phyloP scores from a whole-genome alignment of 768 basidiomycete genomes.

The Lactarius sp. region DNA sequence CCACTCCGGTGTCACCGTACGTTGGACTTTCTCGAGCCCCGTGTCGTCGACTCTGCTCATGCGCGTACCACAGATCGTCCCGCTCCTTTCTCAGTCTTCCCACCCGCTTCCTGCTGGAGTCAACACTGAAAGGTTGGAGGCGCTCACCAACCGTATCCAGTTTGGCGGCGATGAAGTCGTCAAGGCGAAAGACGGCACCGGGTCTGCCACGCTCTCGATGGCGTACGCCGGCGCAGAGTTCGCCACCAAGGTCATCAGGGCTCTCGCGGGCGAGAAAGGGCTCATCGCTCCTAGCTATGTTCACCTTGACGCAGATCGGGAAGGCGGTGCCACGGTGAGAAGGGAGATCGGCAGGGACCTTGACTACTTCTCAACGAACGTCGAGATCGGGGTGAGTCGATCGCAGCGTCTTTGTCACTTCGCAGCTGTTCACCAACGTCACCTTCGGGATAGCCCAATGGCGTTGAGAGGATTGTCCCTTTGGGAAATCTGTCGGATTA shows the following conservation, averaged over 20 bases:
- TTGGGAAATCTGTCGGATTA: slow-evolving; percentile 68
- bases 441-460: slow-evolving; percentile 51
- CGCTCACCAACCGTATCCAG: slow-evolving; percentile 80
- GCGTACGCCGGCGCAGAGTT: slow-evolving; percentile 93
- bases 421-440: background rate
- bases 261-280: slow-evolving; percentile 83
- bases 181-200: slow-evolving; percentile 91
- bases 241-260: slow-evolving; percentile 73
- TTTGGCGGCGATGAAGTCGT: slow-evolving; percentile 98
- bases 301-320: slow-evolving; percentile 63
- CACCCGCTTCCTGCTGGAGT: slow-evolving; percentile 64
- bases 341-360: slow-evolving; percentile 72
- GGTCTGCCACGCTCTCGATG: slow-evolving; percentile 97
- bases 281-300: slow-evolving; percentile 84
- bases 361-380: slow-evolving; percentile 83
- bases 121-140: slow-evolving; percentile 44
- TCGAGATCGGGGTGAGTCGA: slow-evolving; percentile 75
- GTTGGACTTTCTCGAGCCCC: slow-evolving; percentile 25
- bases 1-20: slow-evolving; percentile 86
- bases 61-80: slow-evolving; percentile 60
- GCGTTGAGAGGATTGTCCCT: slow-evolving; percentile 77
- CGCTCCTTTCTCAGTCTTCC: slow-evolving; percentile 86
- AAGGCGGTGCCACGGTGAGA: slow-evolving; percentile 67
- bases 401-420: background rate
- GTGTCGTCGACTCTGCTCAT: background rate